phyloP scores from a whole-genome alignment of 352 stramenopile genomes.

The Pythium utonaiense region DNA sequence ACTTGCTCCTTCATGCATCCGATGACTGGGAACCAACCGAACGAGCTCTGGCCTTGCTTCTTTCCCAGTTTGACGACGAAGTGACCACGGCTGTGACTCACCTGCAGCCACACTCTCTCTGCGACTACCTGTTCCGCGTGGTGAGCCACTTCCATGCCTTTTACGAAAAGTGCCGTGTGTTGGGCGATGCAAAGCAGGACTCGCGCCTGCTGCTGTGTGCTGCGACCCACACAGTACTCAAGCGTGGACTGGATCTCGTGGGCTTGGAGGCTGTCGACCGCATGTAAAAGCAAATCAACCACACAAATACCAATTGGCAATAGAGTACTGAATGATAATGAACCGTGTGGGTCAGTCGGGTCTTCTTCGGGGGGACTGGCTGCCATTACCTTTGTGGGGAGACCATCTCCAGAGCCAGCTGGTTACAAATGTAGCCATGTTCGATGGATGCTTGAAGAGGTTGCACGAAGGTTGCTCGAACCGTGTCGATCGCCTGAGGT shows the following conservation, averaged over 20 bases:
- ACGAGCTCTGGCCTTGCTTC: constrained; percentile 61
- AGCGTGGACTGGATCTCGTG: constrained; percentile 60
- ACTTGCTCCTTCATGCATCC: constrained; percentile 42
- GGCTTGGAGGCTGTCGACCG: constrained; percentile 63
- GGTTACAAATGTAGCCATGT: neutral
- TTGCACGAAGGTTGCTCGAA: constrained; percentile 1
- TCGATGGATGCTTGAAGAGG: neutral
- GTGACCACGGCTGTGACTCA: constrained; percentile 47
- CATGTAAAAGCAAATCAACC: constrained; percentile 43
- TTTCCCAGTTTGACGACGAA: constrained; percentile 81
- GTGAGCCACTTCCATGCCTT: constrained; percentile 77
- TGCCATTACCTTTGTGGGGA: too few species aligned
- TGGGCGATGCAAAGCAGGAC: constrained; percentile 59
- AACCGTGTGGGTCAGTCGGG: too few species aligned
- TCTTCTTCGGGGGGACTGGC: too few species aligned
- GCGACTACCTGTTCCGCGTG: constrained; percentile 82
- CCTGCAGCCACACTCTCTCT: constrained; percentile 71
- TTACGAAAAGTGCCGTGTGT: constrained; percentile 77
- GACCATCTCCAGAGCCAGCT: neutral
- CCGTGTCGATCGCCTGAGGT: neutral
- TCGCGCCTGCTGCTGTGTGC: constrained; percentile 70
- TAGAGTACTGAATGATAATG: too few species aligned
- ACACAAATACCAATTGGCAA: too few species aligned
- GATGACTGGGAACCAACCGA: constrained; percentile 63
- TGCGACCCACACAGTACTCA: constrained; percentile 65